These are phyloP conservation scores for Avena insularis DNA, from an alignment of 176 grass and related monocot genomes.

Conservation along the genomic window DNA sequence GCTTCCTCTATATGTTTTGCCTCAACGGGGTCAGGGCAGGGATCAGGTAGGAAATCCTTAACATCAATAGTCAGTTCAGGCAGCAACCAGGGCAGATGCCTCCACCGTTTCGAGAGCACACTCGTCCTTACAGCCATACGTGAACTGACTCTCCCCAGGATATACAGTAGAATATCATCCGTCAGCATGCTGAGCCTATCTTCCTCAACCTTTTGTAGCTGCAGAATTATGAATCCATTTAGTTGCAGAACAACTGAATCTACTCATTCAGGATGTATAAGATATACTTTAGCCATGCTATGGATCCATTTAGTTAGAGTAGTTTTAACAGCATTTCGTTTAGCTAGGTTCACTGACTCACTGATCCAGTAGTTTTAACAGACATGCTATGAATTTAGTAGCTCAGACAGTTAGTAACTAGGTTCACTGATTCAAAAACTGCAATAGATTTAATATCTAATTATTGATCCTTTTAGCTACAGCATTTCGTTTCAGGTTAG, in stretches of 20 bases:
- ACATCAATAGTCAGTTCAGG: background rate
- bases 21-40: background rate
- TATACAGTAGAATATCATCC: background rate
- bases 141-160: constrained; percentile 7
- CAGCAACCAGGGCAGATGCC: background rate
- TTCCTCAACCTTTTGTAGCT: background rate
- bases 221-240: background rate
- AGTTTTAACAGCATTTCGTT: background rate
- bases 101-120: constrained; percentile 12
- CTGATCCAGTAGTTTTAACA: too few species aligned
- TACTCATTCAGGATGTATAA: background rate
- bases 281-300: background rate
- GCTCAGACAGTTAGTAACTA: background rate
- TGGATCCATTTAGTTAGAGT: background rate
- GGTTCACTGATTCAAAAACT: background rate
- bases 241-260: background rate
- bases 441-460: background rate
- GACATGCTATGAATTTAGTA: background rate
- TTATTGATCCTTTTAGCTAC: background rate
- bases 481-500: background rate
- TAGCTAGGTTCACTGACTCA: too few species aligned
- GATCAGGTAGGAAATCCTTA: constrained; percentile 3
- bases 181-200: constrained; percentile 12
- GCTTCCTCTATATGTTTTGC: background rate
- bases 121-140: background rate